Base-by-base conservation (phyloP, 2,329 filamentous ascomycete genomes). In the Cytospora paraplurivora region DNA sequence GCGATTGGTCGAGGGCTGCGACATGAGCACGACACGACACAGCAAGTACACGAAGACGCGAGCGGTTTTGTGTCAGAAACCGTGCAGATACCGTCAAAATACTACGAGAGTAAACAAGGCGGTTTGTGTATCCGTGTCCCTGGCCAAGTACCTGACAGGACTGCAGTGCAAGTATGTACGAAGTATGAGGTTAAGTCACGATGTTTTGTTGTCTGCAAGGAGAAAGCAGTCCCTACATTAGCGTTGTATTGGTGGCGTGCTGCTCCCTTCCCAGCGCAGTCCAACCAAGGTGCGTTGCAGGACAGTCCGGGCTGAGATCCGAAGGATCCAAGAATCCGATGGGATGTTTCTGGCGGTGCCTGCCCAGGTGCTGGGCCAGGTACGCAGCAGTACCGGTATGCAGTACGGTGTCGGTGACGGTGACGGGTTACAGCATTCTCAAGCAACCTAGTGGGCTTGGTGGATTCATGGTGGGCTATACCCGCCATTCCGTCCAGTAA, bases 171-270 rank as follows among this genome's bases (percentile, higher is more conserved):
- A 27, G 15, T 62, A 52, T 38, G 59, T 62, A 62, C 35, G 51
- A 44, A 35, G 50, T 49, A 17, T 33, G 54, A 61, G 51, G 59
- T 55, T 61, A 34, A 53, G 35, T 38, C 33, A 47, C 44, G 44
- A 11, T 21, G 15, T 11, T 13, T 34, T 34, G 15, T 11, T 13
- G 44, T 34, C 19, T 37, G 47, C 19, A 33, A 44, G 47, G 54
- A 60, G 64, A 66, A 56, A 33, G 32, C 51, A 56, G 58, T 60
- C 64, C 27, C 60, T 63, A 66, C 64, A 66, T 66, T 66, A 66
- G 64, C 64, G 64, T 57, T 17, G n/a, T 19, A 47, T 19, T 21
- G n/a, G n/a, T 47, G 44, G 44, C 35, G 35, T 37, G 35, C 35
- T 37, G 35, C 35, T 44, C 38, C 38, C 38, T 15, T 47, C n/a